Base-by-base conservation (phyloP, 2,329 filamentous ascomycete genomes). In the Eutypella sp. region DNA sequence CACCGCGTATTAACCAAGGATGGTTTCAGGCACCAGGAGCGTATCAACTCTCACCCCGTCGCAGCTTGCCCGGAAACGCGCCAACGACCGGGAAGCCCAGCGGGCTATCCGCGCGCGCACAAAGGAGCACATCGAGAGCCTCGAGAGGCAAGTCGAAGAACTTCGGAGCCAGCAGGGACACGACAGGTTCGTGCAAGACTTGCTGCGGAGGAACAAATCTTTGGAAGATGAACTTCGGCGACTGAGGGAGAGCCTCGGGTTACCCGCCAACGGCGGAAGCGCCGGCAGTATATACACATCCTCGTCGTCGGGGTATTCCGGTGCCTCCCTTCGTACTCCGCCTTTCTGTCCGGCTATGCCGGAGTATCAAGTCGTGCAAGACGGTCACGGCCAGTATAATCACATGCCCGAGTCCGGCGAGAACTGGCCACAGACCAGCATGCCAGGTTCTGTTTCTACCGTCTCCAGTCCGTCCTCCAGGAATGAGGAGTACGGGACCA, bases 61-160 rank as follows among this genome's bases (percentile, higher is more conserved):
- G 50, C 91, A 96, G 68, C 79, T 96, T 48, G 88, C 86, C 24
- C 87, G 90, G 66, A 96, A 96, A 73, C 79, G 91, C 53, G 88
- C 89, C 59, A 96, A 96, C 70, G 90, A 96, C 65, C 81, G 90
- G 50, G 89, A 95, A 67, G 90, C 90, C 36, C 90, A 96, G 69
- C 80, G 90, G 41, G 88, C 87, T 36, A 95, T 95, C 52, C 78
- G 90, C 41, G 87, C 90, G 65, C 79, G 90, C 57, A 95, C 90
- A 33, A 92, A 90, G 70, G 81, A 86, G 60, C 87, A 89, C 64
- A 95, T 95, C 58, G 88, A 93, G 61, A 74, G 74, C 19, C 72
- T 95, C 42, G 87, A 95, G 69, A 74, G 74, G 52, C 81, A 86
- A 56, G 84, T 95, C 49, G 78, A 83, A 45, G 86, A 92, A 53